phyloP scores from a whole-genome alignment of 2,329 filamentous ascomycete species.

The Nemania abortiva region DNA sequence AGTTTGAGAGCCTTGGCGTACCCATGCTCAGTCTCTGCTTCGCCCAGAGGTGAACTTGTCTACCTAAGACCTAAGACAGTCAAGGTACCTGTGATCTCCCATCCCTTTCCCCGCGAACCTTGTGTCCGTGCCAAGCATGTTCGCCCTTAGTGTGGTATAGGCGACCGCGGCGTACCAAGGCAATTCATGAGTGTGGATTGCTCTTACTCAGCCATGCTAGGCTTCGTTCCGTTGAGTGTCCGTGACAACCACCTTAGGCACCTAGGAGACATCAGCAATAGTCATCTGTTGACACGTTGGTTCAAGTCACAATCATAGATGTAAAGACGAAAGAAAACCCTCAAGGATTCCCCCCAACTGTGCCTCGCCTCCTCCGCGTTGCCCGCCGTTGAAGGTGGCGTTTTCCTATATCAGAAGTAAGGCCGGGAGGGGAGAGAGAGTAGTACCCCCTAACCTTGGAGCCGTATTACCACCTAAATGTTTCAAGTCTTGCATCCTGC shows the following conservation, averaged over 20 bases:
- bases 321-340: background rate
- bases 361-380: background rate
- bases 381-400: background rate
- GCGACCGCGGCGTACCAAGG: background rate
- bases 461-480: background rate
- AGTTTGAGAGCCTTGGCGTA: background rate
- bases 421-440: background rate
- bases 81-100: conserved; percentile 8
- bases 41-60: conserved; percentile 4
- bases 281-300: background rate
- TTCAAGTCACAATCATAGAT: background rate
- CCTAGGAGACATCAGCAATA: background rate
- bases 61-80: background rate
- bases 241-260: conserved; percentile 2
- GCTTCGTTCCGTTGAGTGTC: background rate
- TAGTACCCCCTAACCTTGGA: background rate
- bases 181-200: conserved; percentile 1
- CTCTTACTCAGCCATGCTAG: conserved; percentile 17
- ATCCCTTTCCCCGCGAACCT: background rate
- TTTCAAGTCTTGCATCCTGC: conserved; percentile 15
- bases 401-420: background rate
- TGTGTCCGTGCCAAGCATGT: background rate
- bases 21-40: background rate
- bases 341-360: background rate
- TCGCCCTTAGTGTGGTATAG: conserved; percentile 16